Conservation (phyloP, 805 yeast genomes). For the Priceomyces castillae region DNA sequence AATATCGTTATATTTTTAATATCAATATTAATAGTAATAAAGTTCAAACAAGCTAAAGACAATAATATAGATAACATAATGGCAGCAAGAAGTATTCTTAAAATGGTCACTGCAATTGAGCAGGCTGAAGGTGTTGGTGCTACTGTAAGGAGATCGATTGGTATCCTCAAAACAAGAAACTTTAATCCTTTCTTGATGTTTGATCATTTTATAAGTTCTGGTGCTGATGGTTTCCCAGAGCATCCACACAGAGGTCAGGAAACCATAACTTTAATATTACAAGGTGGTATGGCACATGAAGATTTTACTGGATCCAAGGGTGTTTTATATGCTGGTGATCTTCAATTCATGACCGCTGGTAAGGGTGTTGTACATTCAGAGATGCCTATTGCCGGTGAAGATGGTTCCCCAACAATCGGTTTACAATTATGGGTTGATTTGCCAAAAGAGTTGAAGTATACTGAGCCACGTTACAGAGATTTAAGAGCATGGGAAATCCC, state of each 20-base stretch:
- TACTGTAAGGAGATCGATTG: conserved; percentile 75
- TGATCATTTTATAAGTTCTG: conserved; percentile 68
- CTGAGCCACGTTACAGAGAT: conserved; percentile 76
- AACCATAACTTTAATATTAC: conserved; percentile 31
- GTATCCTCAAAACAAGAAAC: conserved; percentile 62
- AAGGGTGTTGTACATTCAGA: conserved; percentile 83
- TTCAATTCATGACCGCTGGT: conserved; percentile 95
- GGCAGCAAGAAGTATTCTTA: conserved; percentile 29
- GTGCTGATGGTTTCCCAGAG: conserved; percentile 57
- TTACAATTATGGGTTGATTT: conserved; percentile 88
- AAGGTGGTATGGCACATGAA: conserved; percentile 41
- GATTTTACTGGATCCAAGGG: conserved; percentile 88
- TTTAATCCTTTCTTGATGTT: conserved; percentile 80
- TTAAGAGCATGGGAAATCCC: conserved; percentile 71
- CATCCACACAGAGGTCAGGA: conserved; percentile 42
- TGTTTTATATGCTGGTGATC: conserved; percentile 72
- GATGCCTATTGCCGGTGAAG: conserved; percentile 65
- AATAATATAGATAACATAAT: conserved; percentile 7
- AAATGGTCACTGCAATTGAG: conserved; percentile 51
- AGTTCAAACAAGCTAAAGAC: neutral
- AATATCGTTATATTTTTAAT: neutral
- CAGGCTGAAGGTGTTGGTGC: conserved; percentile 91
- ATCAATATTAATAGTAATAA: conserved; percentile 1
- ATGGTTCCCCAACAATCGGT: conserved; percentile 54
- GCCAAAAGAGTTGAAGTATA: conserved; percentile 60